A percentile compares a stretch with the other conserved stretches of the same genome.
These are phyloP conservation scores for Paramecium caudatum DNA, from an alignment of 73 alveolate genomes.

Conservation along the genomic window DNA sequence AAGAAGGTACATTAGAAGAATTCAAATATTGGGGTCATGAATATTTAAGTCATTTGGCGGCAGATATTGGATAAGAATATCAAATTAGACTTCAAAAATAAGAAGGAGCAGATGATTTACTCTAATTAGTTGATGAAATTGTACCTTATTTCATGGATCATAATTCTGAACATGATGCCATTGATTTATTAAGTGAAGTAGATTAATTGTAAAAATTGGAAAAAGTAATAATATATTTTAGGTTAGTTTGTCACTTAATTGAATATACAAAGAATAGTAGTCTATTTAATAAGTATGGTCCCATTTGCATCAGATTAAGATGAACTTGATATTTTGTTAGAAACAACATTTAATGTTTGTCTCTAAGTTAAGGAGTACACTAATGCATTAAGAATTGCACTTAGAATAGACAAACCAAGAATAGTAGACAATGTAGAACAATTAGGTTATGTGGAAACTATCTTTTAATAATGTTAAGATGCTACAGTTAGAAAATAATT, in stretches of 20 bases:
- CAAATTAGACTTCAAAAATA: constrained; percentile 83
- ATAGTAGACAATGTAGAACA: constrained; percentile 89
- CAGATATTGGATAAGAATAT: constrained; percentile 92
- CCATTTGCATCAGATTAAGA: constrained; percentile 96
- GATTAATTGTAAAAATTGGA: constrained; percentile 88
- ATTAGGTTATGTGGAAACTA: constrained; percentile 85
- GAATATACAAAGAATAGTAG: constrained; percentile 92
- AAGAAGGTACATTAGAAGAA: constrained; percentile 89
- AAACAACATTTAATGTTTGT: constrained; percentile 87
- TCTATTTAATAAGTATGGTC: constrained; percentile 85
- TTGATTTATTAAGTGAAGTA: constrained; percentile 95
- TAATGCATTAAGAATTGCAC: constrained; percentile 98
- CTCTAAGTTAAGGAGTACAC: constrained; percentile 88
- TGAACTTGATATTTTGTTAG: constrained; percentile 87
- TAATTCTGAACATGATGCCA: constrained; percentile 96
- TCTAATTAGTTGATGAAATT: constrained; percentile 87
- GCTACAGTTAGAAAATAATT: constrained; percentile 83
- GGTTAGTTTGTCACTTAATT: constrained; percentile 83
- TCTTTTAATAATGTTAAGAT: constrained; percentile 87
- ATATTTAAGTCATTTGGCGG: constrained; percentile 90
- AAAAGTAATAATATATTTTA: constrained; percentile 11
- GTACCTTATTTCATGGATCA: constrained; percentile 93
- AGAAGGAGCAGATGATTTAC: constrained; percentile 84
- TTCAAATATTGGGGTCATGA: constrained; percentile 97
- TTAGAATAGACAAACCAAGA: constrained; percentile 90